Conservation (phyloP, 768 basidiomycete genomes). For the Suillus weaverae region DNA sequence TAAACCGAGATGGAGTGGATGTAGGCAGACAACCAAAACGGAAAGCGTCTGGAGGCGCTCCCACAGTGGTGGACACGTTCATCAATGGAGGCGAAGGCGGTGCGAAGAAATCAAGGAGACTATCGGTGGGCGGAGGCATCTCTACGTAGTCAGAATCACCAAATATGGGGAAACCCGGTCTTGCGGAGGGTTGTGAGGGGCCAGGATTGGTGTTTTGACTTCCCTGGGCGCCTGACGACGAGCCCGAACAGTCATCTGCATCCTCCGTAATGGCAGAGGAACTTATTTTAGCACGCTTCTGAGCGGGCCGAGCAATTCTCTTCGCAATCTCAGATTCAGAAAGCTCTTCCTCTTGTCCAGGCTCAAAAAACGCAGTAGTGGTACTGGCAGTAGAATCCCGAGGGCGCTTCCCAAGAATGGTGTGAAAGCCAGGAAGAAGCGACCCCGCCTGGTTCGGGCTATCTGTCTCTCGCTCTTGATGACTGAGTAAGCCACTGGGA, state of each 20-base stretch:
- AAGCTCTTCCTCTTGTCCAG: constrained; percentile 38
- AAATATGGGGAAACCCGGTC: constrained; percentile 42
- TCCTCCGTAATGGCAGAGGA: constrained; percentile 23
- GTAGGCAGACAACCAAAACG: constrained; percentile 52
- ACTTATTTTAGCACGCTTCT: constrained; percentile 51
- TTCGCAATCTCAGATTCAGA: constrained; percentile 40
- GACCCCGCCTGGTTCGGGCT: constrained; percentile 16
- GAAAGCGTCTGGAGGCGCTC: constrained; percentile 58
- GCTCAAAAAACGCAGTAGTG: constrained; percentile 42
- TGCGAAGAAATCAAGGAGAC: constrained; percentile 52
- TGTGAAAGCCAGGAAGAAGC: constrained; percentile 40
- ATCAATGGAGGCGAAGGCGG: constrained; percentile 41
- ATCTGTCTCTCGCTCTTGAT: constrained; percentile 11
- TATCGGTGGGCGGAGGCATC: constrained; percentile 51
- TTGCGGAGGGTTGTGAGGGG: constrained; percentile 12
- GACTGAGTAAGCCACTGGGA: constrained; percentile 13
- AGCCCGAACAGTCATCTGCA: constrained; percentile 15
- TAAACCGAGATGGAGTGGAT: constrained; percentile 49
- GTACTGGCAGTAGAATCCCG: constrained; percentile 51
- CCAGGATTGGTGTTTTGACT: constrained; percentile 17
- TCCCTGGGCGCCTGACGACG: constrained; percentile 15
- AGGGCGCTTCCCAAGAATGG: constrained; percentile 64
- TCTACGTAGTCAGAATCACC: constrained; percentile 36
- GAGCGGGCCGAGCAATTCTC: constrained; percentile 43
- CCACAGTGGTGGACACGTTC: constrained; percentile 37